phyloP scores from a whole-genome alignment of 2,329 filamentous ascomycete genomes.

The Xylariaceae sp. region DNA sequence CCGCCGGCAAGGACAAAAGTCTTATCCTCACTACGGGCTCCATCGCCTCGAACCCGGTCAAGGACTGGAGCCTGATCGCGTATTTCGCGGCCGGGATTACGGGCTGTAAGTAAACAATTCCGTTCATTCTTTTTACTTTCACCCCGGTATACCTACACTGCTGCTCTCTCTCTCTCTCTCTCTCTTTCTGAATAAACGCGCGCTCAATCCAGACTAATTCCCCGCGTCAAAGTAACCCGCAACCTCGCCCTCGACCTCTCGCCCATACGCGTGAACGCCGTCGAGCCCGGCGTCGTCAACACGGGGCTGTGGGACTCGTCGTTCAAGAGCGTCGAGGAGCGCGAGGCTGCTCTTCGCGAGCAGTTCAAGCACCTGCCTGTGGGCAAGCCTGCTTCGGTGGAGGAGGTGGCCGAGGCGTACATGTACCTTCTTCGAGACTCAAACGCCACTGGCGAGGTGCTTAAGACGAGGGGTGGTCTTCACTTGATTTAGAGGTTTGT shows the following conservation, averaged over 20 bases:
- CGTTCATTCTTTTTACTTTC: not conserved
- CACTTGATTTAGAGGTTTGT: constrained; percentile 26
- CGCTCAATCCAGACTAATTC: not conserved
- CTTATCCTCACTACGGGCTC: constrained; percentile 36
- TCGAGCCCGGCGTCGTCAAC: constrained; percentile 38
- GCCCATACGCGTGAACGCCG: constrained; percentile 39
- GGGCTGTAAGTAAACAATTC: constrained; percentile 20
- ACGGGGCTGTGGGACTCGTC: constrained; percentile 38
- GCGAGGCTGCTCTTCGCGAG: constrained; percentile 12
- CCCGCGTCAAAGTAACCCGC: constrained; percentile 27
- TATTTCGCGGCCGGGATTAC: constrained; percentile 33
- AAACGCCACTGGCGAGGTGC: constrained; percentile 39
- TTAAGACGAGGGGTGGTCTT: constrained; percentile 36
- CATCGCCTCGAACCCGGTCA: constrained; percentile 30
- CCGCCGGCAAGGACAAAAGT: constrained; percentile 27
- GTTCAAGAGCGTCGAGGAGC: constrained; percentile 22
- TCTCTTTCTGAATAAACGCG: not conserved
- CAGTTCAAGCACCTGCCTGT: constrained; percentile 24
- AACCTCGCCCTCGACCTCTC: constrained; percentile 40
- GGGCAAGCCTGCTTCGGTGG: constrained; percentile 27
- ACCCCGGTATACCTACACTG: not conserved
- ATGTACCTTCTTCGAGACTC: constrained; percentile 39
- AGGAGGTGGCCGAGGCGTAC: constrained; percentile 41
- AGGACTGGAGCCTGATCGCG: constrained; percentile 33
- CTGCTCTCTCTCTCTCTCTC: not conserved